Conservation (phyloP, 768 basidiomycete genomes). For the Leccinum longicurvipes region DNA sequence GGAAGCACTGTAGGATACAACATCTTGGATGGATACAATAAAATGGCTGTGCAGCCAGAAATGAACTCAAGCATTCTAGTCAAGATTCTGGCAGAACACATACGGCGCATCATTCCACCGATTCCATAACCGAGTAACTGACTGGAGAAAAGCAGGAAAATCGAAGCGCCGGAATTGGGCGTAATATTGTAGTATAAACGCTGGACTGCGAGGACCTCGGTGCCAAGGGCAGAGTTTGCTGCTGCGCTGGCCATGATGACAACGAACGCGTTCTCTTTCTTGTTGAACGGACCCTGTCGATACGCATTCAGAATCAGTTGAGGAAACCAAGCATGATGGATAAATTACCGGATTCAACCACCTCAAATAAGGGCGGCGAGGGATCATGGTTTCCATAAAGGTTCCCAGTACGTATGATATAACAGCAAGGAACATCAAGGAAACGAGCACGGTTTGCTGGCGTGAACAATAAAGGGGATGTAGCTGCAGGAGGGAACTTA, state of each 20-base stretch:
- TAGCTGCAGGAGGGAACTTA: not conserved
- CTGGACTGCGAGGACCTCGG: slow-evolving; percentile 55
- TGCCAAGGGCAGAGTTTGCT: slow-evolving; percentile 52
- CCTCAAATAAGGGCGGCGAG: slow-evolving; percentile 40
- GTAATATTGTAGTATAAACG: slow-evolving; percentile 51
- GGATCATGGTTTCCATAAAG: slow-evolving; percentile 44
- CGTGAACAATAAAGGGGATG: not conserved
- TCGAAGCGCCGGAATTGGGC: slow-evolving; percentile 44
- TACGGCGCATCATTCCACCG: slow-evolving; percentile 50
- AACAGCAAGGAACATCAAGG: slow-evolving; percentile 54
- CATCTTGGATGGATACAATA: slow-evolving; percentile 45
- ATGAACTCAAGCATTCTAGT: not conserved
- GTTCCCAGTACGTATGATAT: slow-evolving; percentile 50
- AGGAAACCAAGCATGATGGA: not conserved
- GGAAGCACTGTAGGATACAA: slow-evolving; percentile 36
- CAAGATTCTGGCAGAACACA: slow-evolving; percentile 3
- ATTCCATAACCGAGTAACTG: slow-evolving; percentile 49
- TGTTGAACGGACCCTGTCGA: slow-evolving; percentile 51
- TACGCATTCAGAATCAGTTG: not conserved
- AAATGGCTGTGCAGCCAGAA: slow-evolving; percentile 5
- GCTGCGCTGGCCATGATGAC: slow-evolving; percentile 57
- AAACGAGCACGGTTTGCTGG: slow-evolving; percentile 53
- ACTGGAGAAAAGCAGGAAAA: slow-evolving; percentile 41
- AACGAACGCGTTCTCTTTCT: slow-evolving; percentile 57
- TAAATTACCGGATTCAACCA: slow-evolving; percentile 48